These are phyloP conservation scores for Plasmodium malariae DNA, from an alignment of 169 alveolate species.

Conservation along the genomic window DNA sequence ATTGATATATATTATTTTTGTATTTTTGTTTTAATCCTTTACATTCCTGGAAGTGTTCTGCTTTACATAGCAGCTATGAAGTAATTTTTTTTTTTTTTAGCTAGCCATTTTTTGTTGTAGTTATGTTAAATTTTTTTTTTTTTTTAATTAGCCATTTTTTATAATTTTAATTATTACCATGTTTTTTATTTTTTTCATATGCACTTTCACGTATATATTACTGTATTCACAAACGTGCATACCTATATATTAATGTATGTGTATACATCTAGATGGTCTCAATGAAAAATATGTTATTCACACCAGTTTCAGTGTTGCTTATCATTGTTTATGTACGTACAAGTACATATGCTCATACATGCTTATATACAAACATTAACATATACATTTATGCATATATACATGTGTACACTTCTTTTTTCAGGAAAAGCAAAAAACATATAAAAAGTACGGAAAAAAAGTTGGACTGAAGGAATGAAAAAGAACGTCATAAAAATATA, in stretches of 20 bases:
- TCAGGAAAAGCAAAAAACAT: constrained; percentile 47
- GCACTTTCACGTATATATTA: not conserved
- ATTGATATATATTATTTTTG: constrained; percentile 72
- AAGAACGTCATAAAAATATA: not conserved
- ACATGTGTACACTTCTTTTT: not conserved
- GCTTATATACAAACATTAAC: too few relatives aligned
- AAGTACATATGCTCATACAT: too few relatives aligned
- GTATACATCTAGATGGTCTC: not conserved
- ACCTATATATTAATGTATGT: too few relatives aligned
- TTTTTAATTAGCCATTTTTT: too few relatives aligned
- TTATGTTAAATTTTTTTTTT: not conserved
- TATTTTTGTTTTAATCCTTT: constrained; percentile 48
- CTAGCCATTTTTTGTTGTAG: not conserved
- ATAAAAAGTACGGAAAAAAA: constrained; percentile 13
- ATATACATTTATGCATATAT: not conserved
- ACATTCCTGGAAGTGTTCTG: constrained; percentile 67
- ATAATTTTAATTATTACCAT: too few relatives aligned
- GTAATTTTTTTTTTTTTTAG: constrained; percentile 17
- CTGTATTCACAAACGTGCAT: too few relatives aligned
- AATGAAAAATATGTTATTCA: not conserved
- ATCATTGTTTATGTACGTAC: not conserved
- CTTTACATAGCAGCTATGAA: constrained; percentile 49
- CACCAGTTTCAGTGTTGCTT: too few relatives aligned
- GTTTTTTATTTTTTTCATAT: constrained; percentile 9
- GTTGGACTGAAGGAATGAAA: constrained; percentile 23